These are phyloP conservation scores for Phlebiopsis flavidoalba DNA, from an alignment of 768 basidiomycete species.

Conservation along the genomic window DNA sequence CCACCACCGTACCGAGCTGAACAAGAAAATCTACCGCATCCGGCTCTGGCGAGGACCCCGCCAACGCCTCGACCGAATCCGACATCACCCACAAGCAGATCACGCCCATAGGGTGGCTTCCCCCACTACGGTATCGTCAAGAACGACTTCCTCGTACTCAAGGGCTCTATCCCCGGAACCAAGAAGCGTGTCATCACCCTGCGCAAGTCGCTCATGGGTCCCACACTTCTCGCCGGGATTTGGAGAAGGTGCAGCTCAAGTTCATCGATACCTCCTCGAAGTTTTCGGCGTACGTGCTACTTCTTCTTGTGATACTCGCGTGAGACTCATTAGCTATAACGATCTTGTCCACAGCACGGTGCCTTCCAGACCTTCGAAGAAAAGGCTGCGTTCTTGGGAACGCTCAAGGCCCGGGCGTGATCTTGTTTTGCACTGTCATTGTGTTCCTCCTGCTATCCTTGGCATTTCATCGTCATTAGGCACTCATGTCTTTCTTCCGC, in stretches of 20 bases:
- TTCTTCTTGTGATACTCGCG: background rate
- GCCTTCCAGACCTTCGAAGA: slow-evolving; percentile 96
- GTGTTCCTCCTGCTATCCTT: slow-evolving; percentile 30
- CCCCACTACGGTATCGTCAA: slow-evolving; percentile 98
- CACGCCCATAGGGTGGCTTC: slow-evolving; percentile 98
- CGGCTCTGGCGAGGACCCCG: slow-evolving; percentile 69
- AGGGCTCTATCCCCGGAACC: slow-evolving; percentile 93
- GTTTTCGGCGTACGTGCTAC: slow-evolving; percentile 69
- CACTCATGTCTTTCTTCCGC: slow-evolving; percentile 28
- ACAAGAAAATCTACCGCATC: slow-evolving; percentile 99
- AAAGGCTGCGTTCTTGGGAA: slow-evolving; percentile 91
- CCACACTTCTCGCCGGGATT: slow-evolving; percentile 91
- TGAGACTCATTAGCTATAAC: slow-evolving; percentile 1
- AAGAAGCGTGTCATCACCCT: slow-evolving; percentile 98
- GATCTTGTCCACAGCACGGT: slow-evolving; percentile 62
- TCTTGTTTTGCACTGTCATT: slow-evolving; percentile 29
- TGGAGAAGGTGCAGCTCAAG: slow-evolving; percentile 97
- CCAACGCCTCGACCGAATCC: slow-evolving; percentile 89
- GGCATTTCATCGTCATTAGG: slow-evolving; percentile 27
- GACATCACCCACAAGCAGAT: slow-evolving; percentile 92
- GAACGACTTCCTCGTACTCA: slow-evolving; percentile 97
- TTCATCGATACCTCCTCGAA: slow-evolving; percentile 99
- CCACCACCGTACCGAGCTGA: slow-evolving; percentile 95
- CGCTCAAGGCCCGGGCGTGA: slow-evolving; percentile 81
- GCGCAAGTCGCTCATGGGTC: slow-evolving; percentile 95